Conservation (phyloP, 805 yeast genomes). For the Candida michaelii region DNA sequence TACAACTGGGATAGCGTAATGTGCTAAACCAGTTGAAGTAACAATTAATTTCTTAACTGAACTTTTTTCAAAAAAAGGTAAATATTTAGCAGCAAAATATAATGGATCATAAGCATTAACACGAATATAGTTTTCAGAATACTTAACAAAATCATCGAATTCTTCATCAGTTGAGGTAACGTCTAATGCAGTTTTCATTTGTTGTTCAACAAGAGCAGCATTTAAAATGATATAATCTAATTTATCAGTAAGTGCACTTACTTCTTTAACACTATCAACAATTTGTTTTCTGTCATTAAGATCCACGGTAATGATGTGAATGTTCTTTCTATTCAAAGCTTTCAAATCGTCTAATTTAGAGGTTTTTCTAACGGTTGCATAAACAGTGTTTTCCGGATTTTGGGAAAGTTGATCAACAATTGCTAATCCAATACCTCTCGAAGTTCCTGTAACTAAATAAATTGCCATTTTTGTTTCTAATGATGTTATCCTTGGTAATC, state of each 20-base stretch:
- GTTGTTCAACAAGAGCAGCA: not conserved
- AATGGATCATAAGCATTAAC: slow-evolving; percentile 6
- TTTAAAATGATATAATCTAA: slow-evolving; percentile 5
- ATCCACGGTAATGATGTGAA: slow-evolving; percentile 1
- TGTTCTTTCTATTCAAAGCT: not conserved
- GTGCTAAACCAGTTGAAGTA: slow-evolving; percentile 2
- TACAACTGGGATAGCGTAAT: not conserved
- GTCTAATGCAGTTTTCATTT: not conserved
- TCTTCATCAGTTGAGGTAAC: not conserved
- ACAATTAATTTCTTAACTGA: slow-evolving; percentile 4
- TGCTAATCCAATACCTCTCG: slow-evolving; percentile 42
- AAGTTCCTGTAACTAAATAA: slow-evolving; percentile 35
- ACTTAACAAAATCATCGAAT: not conserved
- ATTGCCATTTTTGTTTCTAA: slow-evolving; percentile 5
- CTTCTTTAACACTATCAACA: not conserved
- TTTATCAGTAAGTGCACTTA: not conserved
- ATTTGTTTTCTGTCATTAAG: not conserved
- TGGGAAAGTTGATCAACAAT: slow-evolving; percentile 25
- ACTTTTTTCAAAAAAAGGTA: slow-evolving; percentile 10
- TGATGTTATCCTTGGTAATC: too few species aligned
- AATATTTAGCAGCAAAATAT: slow-evolving; percentile 5
- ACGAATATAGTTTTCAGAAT: not conserved
- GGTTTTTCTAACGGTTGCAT: slow-evolving; percentile 38
- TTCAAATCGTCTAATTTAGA: not conserved
- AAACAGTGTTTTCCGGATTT: slow-evolving; percentile 29